Conservation (phyloP, 2,329 filamentous ascomycete species). For the Fusarium camptoceras region DNA sequence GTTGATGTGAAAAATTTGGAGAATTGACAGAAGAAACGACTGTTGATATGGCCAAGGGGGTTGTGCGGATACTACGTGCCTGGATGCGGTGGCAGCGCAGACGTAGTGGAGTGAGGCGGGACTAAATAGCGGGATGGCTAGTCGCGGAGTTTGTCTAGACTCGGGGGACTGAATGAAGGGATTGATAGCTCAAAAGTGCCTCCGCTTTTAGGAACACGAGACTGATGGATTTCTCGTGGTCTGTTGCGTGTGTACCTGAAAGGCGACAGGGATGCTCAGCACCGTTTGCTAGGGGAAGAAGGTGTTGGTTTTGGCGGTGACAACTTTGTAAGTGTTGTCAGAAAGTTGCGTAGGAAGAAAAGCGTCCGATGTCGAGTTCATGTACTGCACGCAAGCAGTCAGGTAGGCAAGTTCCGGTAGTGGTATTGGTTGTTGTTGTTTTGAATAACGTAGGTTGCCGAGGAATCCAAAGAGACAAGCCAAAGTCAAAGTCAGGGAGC, state of each 20-base stretch:
- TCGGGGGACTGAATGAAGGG: constrained; percentile 14
- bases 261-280: constrained; percentile 17
- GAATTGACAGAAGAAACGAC: background rate
- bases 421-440: constrained; percentile 22
- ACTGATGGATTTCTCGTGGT: constrained; percentile 34
- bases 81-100: constrained; percentile 24
- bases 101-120: constrained; percentile 25
- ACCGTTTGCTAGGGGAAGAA: constrained; percentile 14
- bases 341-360: background rate
- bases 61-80: constrained; percentile 10
- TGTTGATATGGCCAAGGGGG: constrained; percentile 13
- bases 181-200: constrained; percentile 26
- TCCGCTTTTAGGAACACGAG: constrained; percentile 38
- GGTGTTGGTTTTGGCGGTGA: constrained; percentile 26
- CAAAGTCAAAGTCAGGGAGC: constrained; percentile 5
- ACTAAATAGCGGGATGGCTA: constrained; percentile 34
- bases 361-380: constrained; percentile 27
- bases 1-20: background rate
- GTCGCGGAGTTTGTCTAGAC: constrained; percentile 30
- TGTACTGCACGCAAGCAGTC: constrained; percentile 9
- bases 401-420: constrained; percentile 4
- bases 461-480: constrained; percentile 22
- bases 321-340: constrained; percentile 15
- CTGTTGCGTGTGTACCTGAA: constrained; percentile 31
- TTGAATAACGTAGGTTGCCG: constrained; percentile 15